Evolutionary conservation across 192 early-diverging fungal species (phyloP), one percentile per base, ranked within the genome.

Genomic region (Coemansia sp.): DNA sequence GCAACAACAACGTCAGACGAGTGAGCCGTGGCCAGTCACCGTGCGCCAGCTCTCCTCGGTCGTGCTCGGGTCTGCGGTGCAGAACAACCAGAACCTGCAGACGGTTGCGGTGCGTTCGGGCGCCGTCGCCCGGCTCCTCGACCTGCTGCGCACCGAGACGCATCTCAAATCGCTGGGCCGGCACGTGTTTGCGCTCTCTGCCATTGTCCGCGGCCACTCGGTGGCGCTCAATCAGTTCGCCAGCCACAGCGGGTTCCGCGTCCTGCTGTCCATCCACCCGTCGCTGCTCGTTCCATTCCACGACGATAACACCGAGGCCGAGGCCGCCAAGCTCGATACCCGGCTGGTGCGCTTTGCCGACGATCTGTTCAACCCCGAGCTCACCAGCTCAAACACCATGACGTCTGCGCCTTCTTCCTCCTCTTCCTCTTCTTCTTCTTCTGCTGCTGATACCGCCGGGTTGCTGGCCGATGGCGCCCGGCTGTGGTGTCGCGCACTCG

Each of bases 61-160:
- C 7, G 79, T 87, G 8, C 60, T 90, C 37, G 84, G 84, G 46
- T 69, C 83, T 0, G 71, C 87, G 37, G 73, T 89, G 44, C 89
- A 90, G 78, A 85, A 81, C 67, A 78, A 75, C 63, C 70, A 63
- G 2, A 17, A 20, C 55, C 63, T 74, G 16, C 78, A 85, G 41
- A 62, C 44, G 17, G 16, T 56, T 2, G 77, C 68, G 3, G 38
- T 54, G 37, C 25, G 22, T 1, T 66, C 62, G 0, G 74, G 74
- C 2, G 55, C 77, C 4, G 22, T 84, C 7, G 67, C 74, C 0
- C n/a, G n/a, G 13, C 67, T 84, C 2, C 25, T 84, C 7, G 42
- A 39, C 50, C 11, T 56, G 5, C 37, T 78, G 41, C 64, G n/a
- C 19, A 25, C 50, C 1, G 77, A 84, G 16, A 22, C 19, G 2